phyloP scores from a whole-genome alignment of 1,139 yeast genomes.

The Yamadazyma aaseri region DNA sequence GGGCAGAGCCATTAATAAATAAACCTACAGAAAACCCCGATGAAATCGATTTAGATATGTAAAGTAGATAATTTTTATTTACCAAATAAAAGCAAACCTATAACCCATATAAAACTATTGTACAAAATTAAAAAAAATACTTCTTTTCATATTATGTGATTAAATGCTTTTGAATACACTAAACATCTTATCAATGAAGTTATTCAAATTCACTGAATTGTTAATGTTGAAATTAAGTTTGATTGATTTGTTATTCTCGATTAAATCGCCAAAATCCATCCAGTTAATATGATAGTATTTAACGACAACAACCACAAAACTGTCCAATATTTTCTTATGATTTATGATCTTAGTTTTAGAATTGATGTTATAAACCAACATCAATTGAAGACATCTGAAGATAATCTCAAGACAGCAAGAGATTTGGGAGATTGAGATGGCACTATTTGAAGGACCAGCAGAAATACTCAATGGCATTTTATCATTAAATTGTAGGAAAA shows the following conservation, averaged over 20 bases:
- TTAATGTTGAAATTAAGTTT: constrained; percentile 38
- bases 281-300: constrained; percentile 45
- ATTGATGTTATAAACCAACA: constrained; percentile 39
- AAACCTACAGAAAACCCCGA: constrained; percentile 51
- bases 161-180: constrained; percentile 22
- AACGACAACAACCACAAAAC: constrained; percentile 35
- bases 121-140: too few relatives aligned
- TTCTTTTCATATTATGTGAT: constrained; percentile 1
- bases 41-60: constrained; percentile 64
- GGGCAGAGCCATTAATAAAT: constrained; percentile 22
- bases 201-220: constrained; percentile 32
- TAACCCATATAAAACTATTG: not conserved
- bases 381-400: constrained; percentile 32
- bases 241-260: constrained; percentile 35
- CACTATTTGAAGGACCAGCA: constrained; percentile 47
- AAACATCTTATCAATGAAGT: constrained; percentile 42
- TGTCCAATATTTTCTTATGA: constrained; percentile 31
- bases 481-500: constrained; percentile 40
- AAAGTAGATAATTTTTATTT: constrained; percentile 16
- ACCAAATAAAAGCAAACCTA: not conserved
- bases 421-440: constrained; percentile 21
- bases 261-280: constrained; percentile 36
- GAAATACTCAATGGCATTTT: constrained; percentile 43
- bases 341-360: constrained; percentile 32
- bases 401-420: constrained; percentile 32